These are phyloP conservation scores for Pisolithus thermaeus DNA, from an alignment of 1,284 basidiomycete species.

Conservation along the genomic window DNA sequence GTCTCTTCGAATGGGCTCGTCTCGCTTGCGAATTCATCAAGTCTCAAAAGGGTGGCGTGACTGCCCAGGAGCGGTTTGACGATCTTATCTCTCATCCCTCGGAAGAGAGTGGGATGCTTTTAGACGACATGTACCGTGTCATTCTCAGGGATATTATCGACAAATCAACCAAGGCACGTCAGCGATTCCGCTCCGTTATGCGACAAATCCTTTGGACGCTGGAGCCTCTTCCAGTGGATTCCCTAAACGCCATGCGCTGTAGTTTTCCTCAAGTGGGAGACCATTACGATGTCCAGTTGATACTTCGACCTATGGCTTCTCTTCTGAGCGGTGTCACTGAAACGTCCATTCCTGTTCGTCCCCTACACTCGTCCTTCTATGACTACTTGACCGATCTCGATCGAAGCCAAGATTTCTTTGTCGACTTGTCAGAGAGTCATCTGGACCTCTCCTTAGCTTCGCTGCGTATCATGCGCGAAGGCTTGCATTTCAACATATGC, in stretches of 20 bases:
- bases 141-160: neutral
- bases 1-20: constrained; percentile 6
- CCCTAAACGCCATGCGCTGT: constrained; percentile 2
- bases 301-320: neutral
- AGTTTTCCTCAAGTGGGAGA: neutral
- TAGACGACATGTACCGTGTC: neutral
- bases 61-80: neutral
- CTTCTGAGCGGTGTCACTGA: constrained; percentile 1
- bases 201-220: neutral
- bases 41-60: neutral
- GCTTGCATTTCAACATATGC: constrained; percentile 30
- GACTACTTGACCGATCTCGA: constrained; percentile 7
- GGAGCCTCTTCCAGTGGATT: neutral
- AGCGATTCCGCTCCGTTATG: constrained; percentile 1
- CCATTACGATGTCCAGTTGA: neutral
- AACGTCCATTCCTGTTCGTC: neutral
- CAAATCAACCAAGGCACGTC: neutral
- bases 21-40: constrained; percentile 5
- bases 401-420: constrained; percentile 3
- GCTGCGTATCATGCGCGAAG: constrained; percentile 15
- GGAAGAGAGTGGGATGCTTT: neutral
- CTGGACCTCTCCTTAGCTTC: constrained; percentile 10
- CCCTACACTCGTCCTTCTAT: constrained; percentile 10
- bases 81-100: neutral
- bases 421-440: constrained; percentile 4